Evolutionary conservation across 108 stramenopile genomes (phyloP).

Genomic region (Nitzschia palea): DNA sequence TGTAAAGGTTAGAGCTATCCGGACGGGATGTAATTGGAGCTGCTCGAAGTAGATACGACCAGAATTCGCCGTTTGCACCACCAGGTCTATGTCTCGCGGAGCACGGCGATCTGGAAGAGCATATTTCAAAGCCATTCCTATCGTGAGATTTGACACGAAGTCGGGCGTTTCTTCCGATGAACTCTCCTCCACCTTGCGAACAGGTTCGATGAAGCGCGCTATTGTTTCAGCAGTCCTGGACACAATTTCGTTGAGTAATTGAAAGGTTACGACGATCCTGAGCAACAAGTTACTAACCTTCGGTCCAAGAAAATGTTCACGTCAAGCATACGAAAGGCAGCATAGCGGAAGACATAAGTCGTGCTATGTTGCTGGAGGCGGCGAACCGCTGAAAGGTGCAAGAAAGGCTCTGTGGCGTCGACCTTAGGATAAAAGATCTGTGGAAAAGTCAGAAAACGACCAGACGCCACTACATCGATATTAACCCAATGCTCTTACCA

Average conservation of each 20-base stretch:
- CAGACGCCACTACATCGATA: too few relatives aligned
- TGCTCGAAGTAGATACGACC: conserved; percentile 76
- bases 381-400: conserved; percentile 73
- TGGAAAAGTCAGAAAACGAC: not conserved
- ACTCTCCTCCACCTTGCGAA: conserved; percentile 15
- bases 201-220: conserved; percentile 61
- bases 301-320: conserved; percentile 69
- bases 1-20: conserved; percentile 75
- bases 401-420: conserved; percentile 53
- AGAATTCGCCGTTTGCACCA: conserved; percentile 61
- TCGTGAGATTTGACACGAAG: conserved; percentile 43
- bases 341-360: conserved; percentile 73
- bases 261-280: too few relatives aligned
- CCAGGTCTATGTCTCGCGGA: conserved; percentile 53
- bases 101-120: conserved; percentile 42
- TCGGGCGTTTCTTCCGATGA: conserved; percentile 42
- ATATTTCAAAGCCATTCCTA: conserved; percentile 50
- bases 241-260: too few relatives aligned
- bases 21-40: conserved; percentile 70
- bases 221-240: conserved; percentile 72
- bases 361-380: conserved; percentile 52
- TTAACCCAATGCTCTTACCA: conserved; percentile 49
- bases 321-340: conserved; percentile 69
- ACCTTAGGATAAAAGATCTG: conserved; percentile 50
- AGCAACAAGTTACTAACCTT: conserved; percentile 47